Conservation (phyloP, 2,329 filamentous ascomycete genomes). For the Rutstroemia sp. region DNA sequence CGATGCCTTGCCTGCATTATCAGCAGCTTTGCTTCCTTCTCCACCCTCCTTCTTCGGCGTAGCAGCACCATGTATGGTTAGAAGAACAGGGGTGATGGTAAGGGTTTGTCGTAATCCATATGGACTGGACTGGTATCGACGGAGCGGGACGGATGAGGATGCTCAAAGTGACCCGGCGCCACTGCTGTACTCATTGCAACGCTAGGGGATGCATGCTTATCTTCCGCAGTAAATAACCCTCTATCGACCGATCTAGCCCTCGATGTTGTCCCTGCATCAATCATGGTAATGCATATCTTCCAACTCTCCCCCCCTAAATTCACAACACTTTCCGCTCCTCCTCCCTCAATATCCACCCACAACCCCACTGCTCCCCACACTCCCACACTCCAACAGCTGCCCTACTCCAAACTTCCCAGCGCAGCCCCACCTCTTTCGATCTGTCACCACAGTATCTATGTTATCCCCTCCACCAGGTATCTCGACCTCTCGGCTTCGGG, state of each 20-base stretch:
- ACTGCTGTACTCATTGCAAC: constrained; percentile 55
- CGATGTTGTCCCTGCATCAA: constrained; percentile 39
- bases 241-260: constrained; percentile 58
- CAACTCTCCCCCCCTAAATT: neutral
- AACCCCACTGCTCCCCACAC: neutral
- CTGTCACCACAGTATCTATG: neutral
- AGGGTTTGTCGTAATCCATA: constrained; percentile 16
- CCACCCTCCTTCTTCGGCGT: too few relatives aligned
- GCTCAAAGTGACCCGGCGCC: constrained; percentile 46
- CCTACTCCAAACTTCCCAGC: neutral
- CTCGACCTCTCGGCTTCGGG: constrained; percentile 19
- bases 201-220: constrained; percentile 58
- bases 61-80: too few relatives aligned
- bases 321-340: neutral
- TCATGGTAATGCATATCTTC: constrained; percentile 14
- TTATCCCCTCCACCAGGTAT: constrained; percentile 13
- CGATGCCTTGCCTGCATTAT: too few relatives aligned
- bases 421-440: neutral
- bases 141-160: constrained; percentile 18
- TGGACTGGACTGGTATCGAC: constrained; percentile 18
- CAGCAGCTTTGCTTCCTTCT: too few relatives aligned
- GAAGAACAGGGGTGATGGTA: constrained; percentile 18
- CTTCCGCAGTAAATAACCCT: constrained; percentile 47
- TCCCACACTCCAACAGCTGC: neutral
- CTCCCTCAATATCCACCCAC: neutral